Base-by-base conservation (phyloP, 208 protist genomes). In the Acanthamoeba castellanii region DNA sequence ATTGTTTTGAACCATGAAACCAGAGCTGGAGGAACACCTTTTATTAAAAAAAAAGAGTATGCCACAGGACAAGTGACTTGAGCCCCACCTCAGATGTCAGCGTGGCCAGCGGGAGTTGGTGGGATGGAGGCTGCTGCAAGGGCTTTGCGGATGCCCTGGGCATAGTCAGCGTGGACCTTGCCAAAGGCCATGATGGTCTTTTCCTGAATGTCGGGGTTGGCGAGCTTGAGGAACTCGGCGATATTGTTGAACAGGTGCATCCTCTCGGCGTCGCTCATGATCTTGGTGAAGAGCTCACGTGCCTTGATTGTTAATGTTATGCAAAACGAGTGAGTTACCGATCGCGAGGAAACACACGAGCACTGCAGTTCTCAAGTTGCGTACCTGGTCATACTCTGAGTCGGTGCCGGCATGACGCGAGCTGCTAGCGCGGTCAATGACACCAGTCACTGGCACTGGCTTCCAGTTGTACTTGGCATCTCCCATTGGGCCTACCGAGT, bases 391-490 rank as follows among this genome's bases (percentile, higher is more conserved):
- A 7, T 52, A 47, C 6, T 84, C 76, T 11, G 76, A 55, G 76
- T 84, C 47, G 37, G 18, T 47, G 5, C 47, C 76, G 37, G 34
- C 42, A 8, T 84, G 34, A 11, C 47, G 42, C 18, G 34, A 84
- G 5, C 13, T 2, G 76, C 76, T 84, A 20, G 20, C 27, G 25
- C 76, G 34, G 37, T 55, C 47, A 34, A 84, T 84, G 27, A 84
- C 47, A 18, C 76, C 76, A 0, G 76, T 27, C 9, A 55, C 18
- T 11, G 34, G 18, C 5, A 84, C 47, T 1, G 76, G 76, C 76
- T 84, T 84, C 76, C 76, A 84, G 47, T 84, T 55, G 76, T 84
- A 84, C 37, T 84, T 84, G 64, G 30, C n/a, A 34, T 72, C 64
- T 8, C 64, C 64, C 64, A 37, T 0, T 0, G 64, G 64, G 64